Percentiles rank a stretch among this genome's conserved stretches.
These are phyloP conservation scores for Rhodomyrtus psidioides DNA, from an alignment of 441 rosid species.

Conservation along the genomic window DNA sequence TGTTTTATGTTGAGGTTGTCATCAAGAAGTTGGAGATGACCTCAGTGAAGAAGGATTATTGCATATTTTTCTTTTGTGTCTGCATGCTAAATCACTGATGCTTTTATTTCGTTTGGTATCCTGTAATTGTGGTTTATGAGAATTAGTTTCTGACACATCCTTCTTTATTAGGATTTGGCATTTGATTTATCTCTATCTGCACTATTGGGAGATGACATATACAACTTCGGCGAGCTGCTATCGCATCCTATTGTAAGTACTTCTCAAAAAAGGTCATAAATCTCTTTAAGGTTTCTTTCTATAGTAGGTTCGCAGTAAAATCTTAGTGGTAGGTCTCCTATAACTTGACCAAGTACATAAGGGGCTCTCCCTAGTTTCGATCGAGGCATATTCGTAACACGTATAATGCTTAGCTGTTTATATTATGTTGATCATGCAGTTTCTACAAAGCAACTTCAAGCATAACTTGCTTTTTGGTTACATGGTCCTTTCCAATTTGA, in stretches of 20 bases:
- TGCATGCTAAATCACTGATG: not conserved
- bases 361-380: not conserved
- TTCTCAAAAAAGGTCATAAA: not conserved
- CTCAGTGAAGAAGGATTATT: not conserved
- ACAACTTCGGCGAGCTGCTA: constrained; percentile 96
- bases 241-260: constrained; percentile 94
- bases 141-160: not conserved
- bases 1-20: not conserved
- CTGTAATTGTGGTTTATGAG: not conserved
- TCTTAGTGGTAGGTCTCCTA: not conserved
- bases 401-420: not conserved
- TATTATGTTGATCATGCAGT: not conserved
- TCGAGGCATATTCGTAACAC: not conserved
- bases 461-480: not conserved
- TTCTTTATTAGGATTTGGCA: constrained; percentile 69
- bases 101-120: not conserved
- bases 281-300: not conserved
- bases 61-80: not conserved
- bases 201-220: constrained; percentile 85
- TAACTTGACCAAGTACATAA: not conserved
- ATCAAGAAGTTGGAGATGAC: not conserved
- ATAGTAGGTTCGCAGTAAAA: not conserved
- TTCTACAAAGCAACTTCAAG: not conserved
- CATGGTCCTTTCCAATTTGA: not conserved
- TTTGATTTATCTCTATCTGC: constrained; percentile 96